Evolutionary conservation across 768 basidiomycete species (phyloP), one percentile per base, ranked within the genome.

Genomic region (Coprinopsis cinerea): DNA sequence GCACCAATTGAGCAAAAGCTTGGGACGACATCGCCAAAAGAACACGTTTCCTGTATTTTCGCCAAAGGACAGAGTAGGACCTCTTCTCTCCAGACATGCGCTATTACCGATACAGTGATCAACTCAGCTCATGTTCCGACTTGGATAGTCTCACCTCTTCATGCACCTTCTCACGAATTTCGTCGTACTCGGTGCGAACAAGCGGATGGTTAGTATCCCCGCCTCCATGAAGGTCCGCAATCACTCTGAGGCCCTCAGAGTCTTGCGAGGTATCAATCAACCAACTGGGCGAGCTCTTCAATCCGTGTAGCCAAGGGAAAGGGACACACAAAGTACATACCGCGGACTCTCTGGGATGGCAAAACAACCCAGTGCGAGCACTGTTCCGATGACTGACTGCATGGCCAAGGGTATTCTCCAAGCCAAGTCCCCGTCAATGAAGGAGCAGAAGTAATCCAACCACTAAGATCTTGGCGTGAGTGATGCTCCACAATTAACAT

Each of bases 21-120:
- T 96, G 94, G 48, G 91, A 91, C 17, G 88, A 90, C 90, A 94
- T 94, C 14, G 94, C 94, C 40, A 97, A 79, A 54, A 96, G 63
- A 10, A 98, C 92, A 27, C 93, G 76, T 25, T 84, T 82, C 59
- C 86, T 85, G 63, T 97, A 96, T 58, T 79, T 78, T 57, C 66
- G 81, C 92, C 93, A 97, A 83, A 98, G 88, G 32, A 75, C 74
- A 25, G 61, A 59, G 66, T 98, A 98, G 1, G 82, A 77, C 41
- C 91, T 77, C 37, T 72, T 84, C 54, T 87, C 90, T 20, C 83
- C 85, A 23, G 80, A 77, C 42, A 83, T 81, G 13, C 88, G 82
- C 90, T 94, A 20, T 17, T 23, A 20, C n/a, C n/a, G n/a, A n/a
- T n/a, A n/a, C n/a, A n/a, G n/a, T n/a, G n/a, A n/a, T n/a, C n/a